Base-by-base conservation (phyloP, 169 alveolate genomes). In the Neospora caninum region DNA sequence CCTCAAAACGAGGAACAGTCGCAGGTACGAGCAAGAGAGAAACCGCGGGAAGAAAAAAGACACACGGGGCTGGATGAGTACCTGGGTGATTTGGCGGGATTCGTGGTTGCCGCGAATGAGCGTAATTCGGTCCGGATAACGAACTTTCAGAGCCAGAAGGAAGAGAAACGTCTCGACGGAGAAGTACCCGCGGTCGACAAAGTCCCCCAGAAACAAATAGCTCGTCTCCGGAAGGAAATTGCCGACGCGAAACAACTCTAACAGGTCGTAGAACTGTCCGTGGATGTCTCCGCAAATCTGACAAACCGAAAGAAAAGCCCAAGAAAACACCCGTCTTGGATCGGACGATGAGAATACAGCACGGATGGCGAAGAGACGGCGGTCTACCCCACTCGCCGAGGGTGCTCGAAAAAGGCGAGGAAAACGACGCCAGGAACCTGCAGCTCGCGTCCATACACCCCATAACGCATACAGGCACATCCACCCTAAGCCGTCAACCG, bases 151-250 rank as follows among this genome's bases (percentile, higher is more conserved):
- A 31, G 99, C 98, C 80, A 99, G 96, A 36, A 99, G 96, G 38
- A 98, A 96, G 45, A 98, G 95, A 73, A 99, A 98, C 67, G 99
- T 97, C 94, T 99, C 99, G 49, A 99, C 98, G 67, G 99, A 97
- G 93, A 98, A 98, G 95, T 97, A 97, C 13, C 99, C 99, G 93
- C 99, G 95, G 96, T 99, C 99, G 1, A 99, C 99, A 95, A 98
- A 99, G 96, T 99, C 99, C 34, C 99, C 99, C 97, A 98, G 95
- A 96, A 98, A 99, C 80, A 99, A 96, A 96, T 99, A 99, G 97
- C 98, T 99, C 34, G 99, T 98, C 88, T 99, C 99, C 34, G 99
- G 99, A n/a, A 98, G 97, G 88, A 95, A 80, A 9, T 98, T 98
- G 25, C 99, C 99, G 43, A 98, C 98, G 87, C 99, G 97, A 93